Evolutionary conservation across 2,329 filamentous ascomycete genomes (phyloP).

Genomic region (Aurifilum marmelostoma): DNA sequence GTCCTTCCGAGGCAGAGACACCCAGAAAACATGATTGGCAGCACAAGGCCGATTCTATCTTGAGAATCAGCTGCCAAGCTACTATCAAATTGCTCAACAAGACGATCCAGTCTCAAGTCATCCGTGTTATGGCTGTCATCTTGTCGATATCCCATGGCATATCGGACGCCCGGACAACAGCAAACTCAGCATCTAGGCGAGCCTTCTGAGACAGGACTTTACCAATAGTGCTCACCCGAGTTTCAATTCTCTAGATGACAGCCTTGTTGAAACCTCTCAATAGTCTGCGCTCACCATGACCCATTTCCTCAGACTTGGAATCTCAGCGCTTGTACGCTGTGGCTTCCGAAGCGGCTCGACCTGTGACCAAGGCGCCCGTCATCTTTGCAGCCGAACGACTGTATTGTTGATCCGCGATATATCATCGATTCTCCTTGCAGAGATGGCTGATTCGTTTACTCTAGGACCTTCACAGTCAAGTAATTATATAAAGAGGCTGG

Average conservation of each 20-base stretch:
- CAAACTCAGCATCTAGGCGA: neutral
- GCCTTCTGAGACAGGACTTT: neutral
- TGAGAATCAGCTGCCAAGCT: neutral
- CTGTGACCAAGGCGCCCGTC: neutral
- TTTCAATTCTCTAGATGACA: neutral
- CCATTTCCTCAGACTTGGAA: neutral
- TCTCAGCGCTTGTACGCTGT: neutral
- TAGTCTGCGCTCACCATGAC: neutral
- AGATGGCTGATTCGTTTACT: neutral
- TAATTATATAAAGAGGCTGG: slow-evolving; percentile 1
- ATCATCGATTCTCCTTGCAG: neutral
- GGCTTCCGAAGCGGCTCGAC: neutral
- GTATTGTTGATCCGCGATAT: neutral
- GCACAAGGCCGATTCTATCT: neutral
- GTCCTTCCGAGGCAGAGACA: too few relatives aligned
- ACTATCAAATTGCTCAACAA: neutral
- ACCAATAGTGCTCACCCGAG: neutral
- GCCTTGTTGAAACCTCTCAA: neutral
- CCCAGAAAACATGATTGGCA: neutral
- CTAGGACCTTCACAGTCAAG: neutral
- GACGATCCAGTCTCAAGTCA: neutral
- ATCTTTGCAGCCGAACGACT: neutral
- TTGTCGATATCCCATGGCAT: neutral
- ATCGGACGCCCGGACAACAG: neutral
- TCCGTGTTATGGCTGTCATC: neutral